These are phyloP conservation scores for Hypoxylon sp. DNA, from an alignment of 2,329 filamentous ascomycete genomes.

Conservation along the genomic window DNA sequence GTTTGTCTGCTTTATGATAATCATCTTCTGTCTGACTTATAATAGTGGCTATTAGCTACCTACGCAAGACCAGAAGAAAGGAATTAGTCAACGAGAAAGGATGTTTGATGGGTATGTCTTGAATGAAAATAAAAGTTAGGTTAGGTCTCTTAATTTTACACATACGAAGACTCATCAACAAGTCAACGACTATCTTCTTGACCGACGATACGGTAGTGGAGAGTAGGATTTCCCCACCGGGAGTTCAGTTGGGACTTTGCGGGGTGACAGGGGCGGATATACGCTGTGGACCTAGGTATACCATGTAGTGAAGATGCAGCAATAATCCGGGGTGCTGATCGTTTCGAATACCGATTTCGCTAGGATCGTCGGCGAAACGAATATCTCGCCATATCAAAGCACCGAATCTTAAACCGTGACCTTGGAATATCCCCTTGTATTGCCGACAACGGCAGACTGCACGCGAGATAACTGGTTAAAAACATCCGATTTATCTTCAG, in stretches of 20 bases:
- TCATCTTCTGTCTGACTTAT: conserved; percentile 21
- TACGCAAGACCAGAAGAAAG: background rate
- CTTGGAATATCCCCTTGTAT: background rate
- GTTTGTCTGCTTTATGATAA: conserved; percentile 36
- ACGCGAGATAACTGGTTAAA: background rate
- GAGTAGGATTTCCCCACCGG: conserved; percentile 23
- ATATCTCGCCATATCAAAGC: conserved; percentile 27
- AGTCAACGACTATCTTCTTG: too few relatives aligned
- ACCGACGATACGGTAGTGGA: background rate
- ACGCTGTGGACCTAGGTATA: too few relatives aligned
- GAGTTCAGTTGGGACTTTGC: conserved; percentile 3
- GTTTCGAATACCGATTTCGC: conserved; percentile 1
- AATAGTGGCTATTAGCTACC: background rate
- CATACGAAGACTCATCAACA: background rate
- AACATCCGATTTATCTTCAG: background rate
- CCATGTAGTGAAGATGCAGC: conserved; percentile 8
- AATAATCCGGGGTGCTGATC: conserved; percentile 16
- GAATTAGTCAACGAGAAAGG: background rate
- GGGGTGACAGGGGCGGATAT: conserved; percentile 18
- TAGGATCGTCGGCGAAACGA: conserved; percentile 14
- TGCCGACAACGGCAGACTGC: conserved; percentile 18
- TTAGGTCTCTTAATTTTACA: background rate
- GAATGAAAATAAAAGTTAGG: background rate
- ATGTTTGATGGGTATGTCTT: background rate
- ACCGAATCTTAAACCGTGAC: conserved; percentile 18